These are phyloP conservation scores for Wickerhamiella dianesei DNA, from an alignment of 805 yeast species.

Conservation along the genomic window DNA sequence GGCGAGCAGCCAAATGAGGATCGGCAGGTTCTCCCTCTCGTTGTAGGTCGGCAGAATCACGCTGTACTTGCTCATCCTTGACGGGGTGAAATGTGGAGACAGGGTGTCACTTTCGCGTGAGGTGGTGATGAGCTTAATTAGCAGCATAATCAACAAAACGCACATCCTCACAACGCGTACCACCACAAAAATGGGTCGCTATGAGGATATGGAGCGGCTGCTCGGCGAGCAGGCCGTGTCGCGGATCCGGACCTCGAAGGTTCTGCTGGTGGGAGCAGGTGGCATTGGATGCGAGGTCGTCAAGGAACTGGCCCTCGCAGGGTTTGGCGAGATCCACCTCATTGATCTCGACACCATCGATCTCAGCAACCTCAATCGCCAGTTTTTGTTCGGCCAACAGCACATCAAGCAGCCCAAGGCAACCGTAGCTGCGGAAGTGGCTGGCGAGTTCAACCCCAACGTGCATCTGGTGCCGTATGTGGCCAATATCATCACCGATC, in stretches of 20 bases:
- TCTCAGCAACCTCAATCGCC: conserved; percentile 81
- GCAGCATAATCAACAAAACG: not conserved
- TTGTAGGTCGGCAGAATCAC: conserved; percentile 69
- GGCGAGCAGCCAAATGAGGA: conserved; percentile 53
- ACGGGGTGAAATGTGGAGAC: not conserved
- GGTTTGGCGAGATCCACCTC: conserved; percentile 28
- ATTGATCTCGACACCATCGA: conserved; percentile 94
- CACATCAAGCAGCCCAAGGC: conserved; percentile 87
- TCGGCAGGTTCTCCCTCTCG: conserved; percentile 56
- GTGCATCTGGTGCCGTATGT: conserved; percentile 66
- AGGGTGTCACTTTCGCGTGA: not conserved
- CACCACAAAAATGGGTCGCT: conserved; percentile 4
- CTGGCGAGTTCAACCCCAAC: conserved; percentile 51
- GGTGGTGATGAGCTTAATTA: not conserved
- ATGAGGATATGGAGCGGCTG: conserved; percentile 9
- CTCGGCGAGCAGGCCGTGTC: conserved; percentile 14
- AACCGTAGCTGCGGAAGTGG: conserved; percentile 71
- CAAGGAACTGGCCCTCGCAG: conserved; percentile 95
- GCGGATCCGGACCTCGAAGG: conserved; percentile 22
- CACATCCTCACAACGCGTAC: not conserved
- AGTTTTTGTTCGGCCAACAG: conserved; percentile 74
- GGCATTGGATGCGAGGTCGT: conserved; percentile 99
- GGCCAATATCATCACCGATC: conserved; percentile 70
- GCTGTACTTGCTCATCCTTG: conserved; percentile 39
- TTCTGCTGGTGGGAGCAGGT: conserved; percentile 94